Evolutionary conservation across 768 basidiomycete genomes (phyloP), one percentile per base, ranked within the genome.

Genomic region (Rhizopogon vulgaris): DNA sequence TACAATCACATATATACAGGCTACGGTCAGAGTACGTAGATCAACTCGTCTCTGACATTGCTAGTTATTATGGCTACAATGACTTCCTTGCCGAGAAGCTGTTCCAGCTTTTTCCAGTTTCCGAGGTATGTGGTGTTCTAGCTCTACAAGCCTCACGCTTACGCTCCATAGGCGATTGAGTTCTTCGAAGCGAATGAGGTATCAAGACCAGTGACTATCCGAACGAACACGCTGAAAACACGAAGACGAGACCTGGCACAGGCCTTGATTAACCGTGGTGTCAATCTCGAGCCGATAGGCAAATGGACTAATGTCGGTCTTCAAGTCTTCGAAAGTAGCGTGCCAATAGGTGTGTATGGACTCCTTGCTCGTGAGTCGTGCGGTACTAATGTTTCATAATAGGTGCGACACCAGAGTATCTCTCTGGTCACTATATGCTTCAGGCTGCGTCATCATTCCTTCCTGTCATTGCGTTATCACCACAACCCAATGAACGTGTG

Each of bases 271-370:
- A 96, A 96, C 67, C 83, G 96, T 43, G 96, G 96, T 32, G 96
- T 98, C 55, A 96, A 91, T 63, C 80, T 99, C 50, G 95, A 98
- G 66, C 94, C 96, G 18, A 94, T 99, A 58, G 96, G 95, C 28
- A 98, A 98, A 72, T 98, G 96, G 96, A 91, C 91, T 27, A 98
- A 97, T 63, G 94, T 97, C 56, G 96, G 96, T 14, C 78, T 99
- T n/a, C 96, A 98, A 69, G 88, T 99, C 3, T 98, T 98, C 66
- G 95, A 97, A 71, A 91, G 89, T 57, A 85, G 81, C 55, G 94
- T 99, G 2, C 96, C 96, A 0, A 91, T 99, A 56, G 95, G 91
- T 81, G 60, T 47, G 63, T 55, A 17, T 41, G 17, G n/a, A 41
- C 46, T 30, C 18, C 36, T 45, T 6, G 11, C 4, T 51, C n/a